These are phyloP conservation scores for Alternaria postmessia DNA, from an alignment of 2,329 filamentous ascomycete genomes.

Conservation along the genomic window DNA sequence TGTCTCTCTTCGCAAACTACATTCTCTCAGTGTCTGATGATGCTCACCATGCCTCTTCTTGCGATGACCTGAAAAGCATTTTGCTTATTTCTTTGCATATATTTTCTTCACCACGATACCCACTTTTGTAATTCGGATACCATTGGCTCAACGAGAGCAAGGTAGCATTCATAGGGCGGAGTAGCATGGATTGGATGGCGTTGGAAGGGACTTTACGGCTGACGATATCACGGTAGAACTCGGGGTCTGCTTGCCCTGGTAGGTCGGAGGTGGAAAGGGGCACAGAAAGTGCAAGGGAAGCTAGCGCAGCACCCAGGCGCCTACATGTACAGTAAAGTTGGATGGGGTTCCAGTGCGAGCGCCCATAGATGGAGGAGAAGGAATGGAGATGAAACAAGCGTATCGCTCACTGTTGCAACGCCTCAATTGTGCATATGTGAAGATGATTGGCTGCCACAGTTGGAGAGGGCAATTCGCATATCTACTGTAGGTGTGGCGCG, in stretches of 20 bases:
- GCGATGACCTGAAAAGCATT: constrained; percentile 29
- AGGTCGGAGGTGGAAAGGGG: constrained; percentile 25
- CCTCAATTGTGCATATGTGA: constrained; percentile 22
- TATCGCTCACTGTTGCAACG: constrained; percentile 31
- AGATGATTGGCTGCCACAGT: constrained; percentile 29
- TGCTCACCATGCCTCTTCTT: constrained; percentile 14
- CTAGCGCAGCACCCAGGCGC: constrained; percentile 46
- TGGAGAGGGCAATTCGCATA: constrained; percentile 5
- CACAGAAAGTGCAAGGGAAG: constrained; percentile 31
- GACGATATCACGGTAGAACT: constrained; percentile 31
- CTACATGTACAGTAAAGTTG: constrained; percentile 42
- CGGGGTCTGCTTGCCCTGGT: constrained; percentile 16
- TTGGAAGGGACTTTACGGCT: constrained; percentile 39
- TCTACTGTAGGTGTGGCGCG: constrained; percentile 4
- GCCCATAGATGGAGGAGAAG: constrained; percentile 25
- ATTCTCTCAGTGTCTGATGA: constrained; percentile 30
- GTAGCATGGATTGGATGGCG: constrained; percentile 35
- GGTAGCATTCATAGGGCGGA: constrained; percentile 36
- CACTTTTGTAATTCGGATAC: constrained; percentile 50
- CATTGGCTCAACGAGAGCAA: constrained; percentile 29
- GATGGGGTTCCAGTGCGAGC: constrained; percentile 29
- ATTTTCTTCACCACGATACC: constrained; percentile 49
- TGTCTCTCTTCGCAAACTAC: constrained; percentile 29
- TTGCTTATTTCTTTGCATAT: constrained; percentile 49
- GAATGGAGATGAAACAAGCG: constrained; percentile 37